A percentile compares a stretch with the other conserved stretches of the same genome.
Conservation (phyloP, 331 rosid genomes). For the Dryas integrifolia region DNA sequence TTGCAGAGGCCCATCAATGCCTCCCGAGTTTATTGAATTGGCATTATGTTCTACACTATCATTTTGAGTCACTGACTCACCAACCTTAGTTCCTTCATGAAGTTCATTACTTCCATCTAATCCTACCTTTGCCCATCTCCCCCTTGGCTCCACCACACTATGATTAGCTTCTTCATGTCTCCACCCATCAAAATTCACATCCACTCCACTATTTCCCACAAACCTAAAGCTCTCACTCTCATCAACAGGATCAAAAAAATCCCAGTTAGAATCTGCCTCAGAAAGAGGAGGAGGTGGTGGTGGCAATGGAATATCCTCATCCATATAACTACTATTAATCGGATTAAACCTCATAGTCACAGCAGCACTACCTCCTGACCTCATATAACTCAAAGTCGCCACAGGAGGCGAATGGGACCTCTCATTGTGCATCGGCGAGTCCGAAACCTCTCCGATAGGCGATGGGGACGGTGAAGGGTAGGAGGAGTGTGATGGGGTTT, state of each 20-base stretch:
- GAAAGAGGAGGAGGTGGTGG: slow-evolving; percentile 71
- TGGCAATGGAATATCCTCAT: slow-evolving; percentile 59
- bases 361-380: slow-evolving; percentile 50
- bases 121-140: slow-evolving; percentile 28
- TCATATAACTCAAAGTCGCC: slow-evolving; percentile 62
- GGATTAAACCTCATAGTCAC: slow-evolving; percentile 60
- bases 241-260: slow-evolving; percentile 74
- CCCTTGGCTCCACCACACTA: neutral
- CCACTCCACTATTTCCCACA: slow-evolving; percentile 42
- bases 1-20: slow-evolving; percentile 25
- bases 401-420: slow-evolving; percentile 51
- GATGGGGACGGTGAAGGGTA: slow-evolving; percentile 83
- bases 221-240: slow-evolving; percentile 69
- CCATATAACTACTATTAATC: slow-evolving; percentile 33
- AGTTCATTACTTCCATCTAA: slow-evolving; percentile 16
- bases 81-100: slow-evolving; percentile 23
- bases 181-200: slow-evolving; percentile 38
- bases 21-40: slow-evolving; percentile 28
- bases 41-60: slow-evolving; percentile 20
- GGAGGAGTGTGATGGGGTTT: slow-evolving; percentile 84
- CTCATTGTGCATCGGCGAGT: slow-evolving; percentile 59
- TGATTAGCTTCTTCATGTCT: slow-evolving; percentile 28
- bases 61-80: slow-evolving; percentile 23
- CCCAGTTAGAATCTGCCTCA: slow-evolving; percentile 75
- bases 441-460: slow-evolving; percentile 54